Base-by-base conservation (phyloP, 352 stramenopile genomes). In the Globisporangium cystogenes region DNA sequence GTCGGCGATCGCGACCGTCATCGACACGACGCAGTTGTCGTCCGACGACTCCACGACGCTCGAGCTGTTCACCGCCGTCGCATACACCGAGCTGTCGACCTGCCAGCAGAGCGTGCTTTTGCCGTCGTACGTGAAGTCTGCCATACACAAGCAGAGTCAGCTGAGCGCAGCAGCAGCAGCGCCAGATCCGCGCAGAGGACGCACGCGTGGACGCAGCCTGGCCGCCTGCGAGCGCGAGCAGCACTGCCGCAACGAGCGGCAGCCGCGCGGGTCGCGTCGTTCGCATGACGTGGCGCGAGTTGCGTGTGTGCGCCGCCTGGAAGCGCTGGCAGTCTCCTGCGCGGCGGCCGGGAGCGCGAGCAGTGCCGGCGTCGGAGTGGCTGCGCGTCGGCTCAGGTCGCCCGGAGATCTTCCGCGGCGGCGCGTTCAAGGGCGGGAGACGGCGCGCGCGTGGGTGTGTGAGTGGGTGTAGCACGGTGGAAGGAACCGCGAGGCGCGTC, bases 101-200 rank as follows among this genome's bases (percentile, higher is more conserved):
- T 78, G 59, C 74, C 74, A 85, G 69, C 74, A 85, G 58, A 82
- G 82, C 21, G 74, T 84, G 43, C 71, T 84, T 48, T 59, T 53
- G 23, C 74, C 69, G 35, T 84, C 71, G 49, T 65, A 57, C 12
- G 41, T 44, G 53, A 57, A 65, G 31, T 57, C 56, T 63, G 44
- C 7, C 6, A 44, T n/a, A 37, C 21, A 23, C 21, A 29, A 37
- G 27, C 14, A 39, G 26, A 11, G 43, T 48, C n/a, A 48, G 43
- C 6, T 23, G 16, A 8, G 42, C 18, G 12, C 10, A 18, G n/a
- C 16, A 29, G 23, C 33, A 58, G 15, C n/a, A 48, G 24, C 18
- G 18, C 23, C 7, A 21, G 15, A 51, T 8, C n/a, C n/a, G 29
- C 21, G 7, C 20, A 26, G 12, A 24, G 20, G 21, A 54, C 45